phyloP scores from a whole-genome alignment of 2,329 filamentous ascomycete genomes.

The Blastomyces gilchristii region DNA sequence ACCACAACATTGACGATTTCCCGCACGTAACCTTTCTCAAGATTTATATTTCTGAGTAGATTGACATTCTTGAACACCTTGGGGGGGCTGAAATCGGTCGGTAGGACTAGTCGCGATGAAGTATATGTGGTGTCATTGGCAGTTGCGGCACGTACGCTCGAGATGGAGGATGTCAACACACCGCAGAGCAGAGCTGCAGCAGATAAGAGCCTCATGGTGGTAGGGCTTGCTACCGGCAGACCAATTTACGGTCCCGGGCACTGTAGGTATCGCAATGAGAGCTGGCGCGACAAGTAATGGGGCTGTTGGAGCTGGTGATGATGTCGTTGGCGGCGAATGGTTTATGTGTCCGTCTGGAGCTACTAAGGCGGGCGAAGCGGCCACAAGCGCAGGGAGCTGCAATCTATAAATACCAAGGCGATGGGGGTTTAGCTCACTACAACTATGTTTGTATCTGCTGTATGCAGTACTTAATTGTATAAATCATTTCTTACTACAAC shows the following conservation, averaged over 20 bases:
- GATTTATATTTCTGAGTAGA: slow-evolving; percentile 75
- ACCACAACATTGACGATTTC: slow-evolving; percentile 91
- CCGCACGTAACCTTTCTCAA: slow-evolving; percentile 85
- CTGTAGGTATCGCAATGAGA: not conserved
- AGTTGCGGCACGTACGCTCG: slow-evolving; percentile 20
- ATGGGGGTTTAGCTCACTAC: too few relatives aligned
- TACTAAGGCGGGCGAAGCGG: slow-evolving; percentile 1
- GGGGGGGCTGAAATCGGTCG: slow-evolving; percentile 61
- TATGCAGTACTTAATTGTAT: too few relatives aligned
- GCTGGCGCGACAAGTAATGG: not conserved
- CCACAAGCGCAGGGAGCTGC: not conserved
- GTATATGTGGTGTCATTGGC: slow-evolving; percentile 22
- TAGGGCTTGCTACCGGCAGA: slow-evolving; percentile 20
- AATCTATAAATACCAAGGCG: not conserved
- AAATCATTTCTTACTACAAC: too few relatives aligned
- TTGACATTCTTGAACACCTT: slow-evolving; percentile 92
- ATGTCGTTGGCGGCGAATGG: slow-evolving; percentile 17
- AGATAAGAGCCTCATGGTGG: slow-evolving; percentile 33
- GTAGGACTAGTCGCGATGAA: slow-evolving; percentile 28
- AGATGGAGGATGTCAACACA: slow-evolving; percentile 23
- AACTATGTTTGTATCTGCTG: too few relatives aligned
- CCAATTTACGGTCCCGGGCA: slow-evolving; percentile 20
- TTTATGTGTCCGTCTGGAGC: slow-evolving; percentile 27
- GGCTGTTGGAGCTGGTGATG: slow-evolving; percentile 4
- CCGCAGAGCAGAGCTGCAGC: slow-evolving; percentile 28